Percentiles rank a stretch among this genome's conserved stretches.
Conservation (phyloP, 352 stramenopile genomes). For the Blastocystis hominis region DNA sequence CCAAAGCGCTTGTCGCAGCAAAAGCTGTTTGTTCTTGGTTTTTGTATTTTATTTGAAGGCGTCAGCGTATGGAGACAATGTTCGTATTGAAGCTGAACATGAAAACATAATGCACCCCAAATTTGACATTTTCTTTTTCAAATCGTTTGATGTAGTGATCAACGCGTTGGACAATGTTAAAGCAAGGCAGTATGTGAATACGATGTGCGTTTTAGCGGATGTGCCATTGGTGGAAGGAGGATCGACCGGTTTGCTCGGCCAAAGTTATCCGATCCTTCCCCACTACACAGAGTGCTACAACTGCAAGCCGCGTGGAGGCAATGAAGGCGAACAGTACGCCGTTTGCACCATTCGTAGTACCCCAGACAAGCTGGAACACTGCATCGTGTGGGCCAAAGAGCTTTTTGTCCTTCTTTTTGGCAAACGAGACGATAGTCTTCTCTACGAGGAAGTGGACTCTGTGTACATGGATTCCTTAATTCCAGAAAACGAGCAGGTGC, state of each 20-base stretch:
- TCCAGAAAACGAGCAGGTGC: background rate
- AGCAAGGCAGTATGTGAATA: slow-evolving; percentile 93
- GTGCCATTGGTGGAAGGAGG: slow-evolving; percentile 87
- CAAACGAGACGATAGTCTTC: slow-evolving; percentile 77
- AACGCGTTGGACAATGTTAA: slow-evolving; percentile 99
- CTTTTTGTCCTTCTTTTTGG: slow-evolving; percentile 76
- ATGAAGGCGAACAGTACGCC: slow-evolving; percentile 89
- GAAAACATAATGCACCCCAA: slow-evolving; percentile 87
- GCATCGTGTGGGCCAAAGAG: slow-evolving; percentile 96
- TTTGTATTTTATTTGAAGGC: slow-evolving; percentile 60
- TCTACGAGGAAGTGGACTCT: slow-evolving; percentile 81
- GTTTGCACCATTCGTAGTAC: slow-evolving; percentile 99
- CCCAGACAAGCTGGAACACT: slow-evolving; percentile 96
- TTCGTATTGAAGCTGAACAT: slow-evolving; percentile 82
- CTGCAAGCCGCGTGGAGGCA: slow-evolving; percentile 81
- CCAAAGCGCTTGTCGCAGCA: slow-evolving; percentile 79
- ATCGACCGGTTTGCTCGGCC: slow-evolving; percentile 92
- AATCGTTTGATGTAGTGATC: slow-evolving; percentile 87
- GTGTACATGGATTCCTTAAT: slow-evolving; percentile 69
- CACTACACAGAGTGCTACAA: slow-evolving; percentile 95
- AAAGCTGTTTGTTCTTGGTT: slow-evolving; percentile 56
- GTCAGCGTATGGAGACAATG: slow-evolving; percentile 61
- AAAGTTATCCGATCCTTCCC: slow-evolving; percentile 64
- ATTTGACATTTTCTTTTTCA: slow-evolving; percentile 76
- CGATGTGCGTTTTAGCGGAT: slow-evolving; percentile 80